These are phyloP conservation scores for barley (Hordeum vulgare) DNA, from an alignment of 176 grass and related monocot genomes.

Conservation along the genomic window DNA sequence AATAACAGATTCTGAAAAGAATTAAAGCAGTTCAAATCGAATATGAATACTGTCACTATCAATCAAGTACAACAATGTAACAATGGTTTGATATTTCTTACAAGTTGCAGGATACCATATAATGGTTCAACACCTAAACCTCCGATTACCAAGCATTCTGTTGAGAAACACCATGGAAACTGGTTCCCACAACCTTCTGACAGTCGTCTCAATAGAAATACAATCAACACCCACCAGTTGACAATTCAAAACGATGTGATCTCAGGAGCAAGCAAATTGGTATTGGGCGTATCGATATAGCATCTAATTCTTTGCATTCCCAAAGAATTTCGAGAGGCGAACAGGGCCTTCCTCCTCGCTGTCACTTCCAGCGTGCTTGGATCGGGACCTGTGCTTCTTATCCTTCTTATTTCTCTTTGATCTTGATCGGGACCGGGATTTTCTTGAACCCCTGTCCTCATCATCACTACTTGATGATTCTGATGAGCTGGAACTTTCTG, in stretches of 20 bases:
- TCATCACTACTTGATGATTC: conserved; percentile 81
- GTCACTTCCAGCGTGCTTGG: conserved; percentile 40
- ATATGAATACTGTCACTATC: not conserved
- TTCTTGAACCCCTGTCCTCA: conserved; percentile 62
- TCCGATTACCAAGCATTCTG: conserved; percentile 3
- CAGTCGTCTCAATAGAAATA: conserved; percentile 13
- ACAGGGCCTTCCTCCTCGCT: conserved; percentile 54
- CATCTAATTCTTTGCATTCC: conserved; percentile 53
- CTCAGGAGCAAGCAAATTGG: not conserved
- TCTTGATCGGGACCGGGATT: conserved; percentile 64
- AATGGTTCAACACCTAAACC: not conserved
- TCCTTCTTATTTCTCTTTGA: conserved; percentile 79
- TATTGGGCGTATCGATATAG: not conserved
- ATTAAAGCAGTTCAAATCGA: not conserved
- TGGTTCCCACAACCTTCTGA: not conserved
- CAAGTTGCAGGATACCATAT: conserved; percentile 6
- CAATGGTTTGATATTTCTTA: conserved; percentile 1
- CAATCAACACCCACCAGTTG: conserved; percentile 13
- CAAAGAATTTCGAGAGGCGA: conserved; percentile 86
- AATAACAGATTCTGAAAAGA: not conserved
- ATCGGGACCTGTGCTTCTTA: conserved; percentile 76
- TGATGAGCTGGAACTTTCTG: conserved; percentile 60
- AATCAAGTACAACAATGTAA: conserved; percentile 11
- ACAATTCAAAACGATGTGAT: not conserved
- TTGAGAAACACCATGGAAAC: not conserved